Evolutionary conservation across 257 asterid genomes (phyloP).

Genomic region (Gynochthodes officinalis): DNA sequence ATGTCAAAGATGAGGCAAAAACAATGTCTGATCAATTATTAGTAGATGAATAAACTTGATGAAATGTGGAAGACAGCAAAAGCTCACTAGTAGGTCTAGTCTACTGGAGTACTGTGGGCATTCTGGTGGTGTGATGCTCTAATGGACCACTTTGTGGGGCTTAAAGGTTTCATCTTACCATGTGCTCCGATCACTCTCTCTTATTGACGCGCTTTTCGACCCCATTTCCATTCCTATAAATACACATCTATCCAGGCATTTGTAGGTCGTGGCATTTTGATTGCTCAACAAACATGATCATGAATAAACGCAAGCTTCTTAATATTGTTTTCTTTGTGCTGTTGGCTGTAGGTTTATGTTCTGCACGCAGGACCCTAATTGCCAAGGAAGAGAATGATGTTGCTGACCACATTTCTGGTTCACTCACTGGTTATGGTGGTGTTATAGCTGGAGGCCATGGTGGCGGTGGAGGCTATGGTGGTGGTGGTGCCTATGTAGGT

Average conservation of each 20-base stretch:
- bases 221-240: constrained; percentile 37
- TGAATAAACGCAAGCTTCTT: constrained; percentile 33
- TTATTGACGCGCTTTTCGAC: constrained; percentile 31
- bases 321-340: constrained; percentile 36
- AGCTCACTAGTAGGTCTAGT: constrained; percentile 43
- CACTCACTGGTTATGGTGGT: constrained; percentile 16
- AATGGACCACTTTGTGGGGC: constrained; percentile 64
- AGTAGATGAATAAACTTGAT: constrained; percentile 9
- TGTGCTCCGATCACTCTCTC: constrained; percentile 19
- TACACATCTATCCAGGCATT: constrained; percentile 32
- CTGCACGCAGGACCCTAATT: constrained; percentile 62
- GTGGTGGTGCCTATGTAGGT: constrained; percentile 23
- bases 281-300: not conserved
- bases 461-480: constrained; percentile 32
- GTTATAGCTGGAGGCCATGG: constrained; percentile 26
- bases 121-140: constrained; percentile 33
- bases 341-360: constrained; percentile 39
- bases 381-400: constrained; percentile 23
- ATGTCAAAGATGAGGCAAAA: not conserved
- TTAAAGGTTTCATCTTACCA: constrained; percentile 26
- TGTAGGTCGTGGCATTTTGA: constrained; percentile 14
- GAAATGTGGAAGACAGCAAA: constrained; percentile 64
- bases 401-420: constrained; percentile 15
- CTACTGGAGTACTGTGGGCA: constrained; percentile 6
- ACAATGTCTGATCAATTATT: not conserved